Conservation (phyloP, 331 rosid genomes). For the Arachis monticola region DNA sequence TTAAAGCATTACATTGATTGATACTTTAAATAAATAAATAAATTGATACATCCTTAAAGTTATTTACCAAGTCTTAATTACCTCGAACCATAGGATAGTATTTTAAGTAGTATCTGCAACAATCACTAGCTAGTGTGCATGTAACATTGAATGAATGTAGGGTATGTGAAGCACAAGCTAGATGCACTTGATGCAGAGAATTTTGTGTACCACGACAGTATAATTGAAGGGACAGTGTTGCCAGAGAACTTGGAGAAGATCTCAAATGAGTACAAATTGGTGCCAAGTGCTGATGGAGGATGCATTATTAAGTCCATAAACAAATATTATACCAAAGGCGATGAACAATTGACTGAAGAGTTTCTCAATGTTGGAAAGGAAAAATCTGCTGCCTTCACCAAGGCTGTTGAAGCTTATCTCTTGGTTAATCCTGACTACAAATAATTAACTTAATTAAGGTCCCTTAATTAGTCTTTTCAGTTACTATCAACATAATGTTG, state of each 20-base stretch:
- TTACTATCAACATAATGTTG: neutral
- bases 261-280: slow-evolving; percentile 46
- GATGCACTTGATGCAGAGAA: slow-evolving; percentile 46
- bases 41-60: no score
- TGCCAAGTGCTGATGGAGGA: slow-evolving; percentile 49
- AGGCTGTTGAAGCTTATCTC: slow-evolving; percentile 27
- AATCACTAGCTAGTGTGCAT: neutral
- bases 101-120: neutral
- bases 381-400: neutral
- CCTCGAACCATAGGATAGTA: neutral
- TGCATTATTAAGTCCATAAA: slow-evolving; percentile 21
- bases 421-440: slow-evolving; percentile 44
- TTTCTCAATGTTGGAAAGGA: neutral
- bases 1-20: neutral
- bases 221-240: slow-evolving; percentile 51
- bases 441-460: neutral
- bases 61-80: no score
- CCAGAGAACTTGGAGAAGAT: slow-evolving; percentile 46
- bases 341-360: neutral
- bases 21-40: no score
- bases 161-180: slow-evolving; percentile 46
- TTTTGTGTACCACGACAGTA: slow-evolving; percentile 37
- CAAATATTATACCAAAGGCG: slow-evolving; percentile 35
- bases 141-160: neutral
- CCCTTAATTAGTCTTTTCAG: neutral